Evolutionary conservation across 805 yeast genomes (phyloP).

Genomic region (Vanderwaltozyma verrucispora): DNA sequence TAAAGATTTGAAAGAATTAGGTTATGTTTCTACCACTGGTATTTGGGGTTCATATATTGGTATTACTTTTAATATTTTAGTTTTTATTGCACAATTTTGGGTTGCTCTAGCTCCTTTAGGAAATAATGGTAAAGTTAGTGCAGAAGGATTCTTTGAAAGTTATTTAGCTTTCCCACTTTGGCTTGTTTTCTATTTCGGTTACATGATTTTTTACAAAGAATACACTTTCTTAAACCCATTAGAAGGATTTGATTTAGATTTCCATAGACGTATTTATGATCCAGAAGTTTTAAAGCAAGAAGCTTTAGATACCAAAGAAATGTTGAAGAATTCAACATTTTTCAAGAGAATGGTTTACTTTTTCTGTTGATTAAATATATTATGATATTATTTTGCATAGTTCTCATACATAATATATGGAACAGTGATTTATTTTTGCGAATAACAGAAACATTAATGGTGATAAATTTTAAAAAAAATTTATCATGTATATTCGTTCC

Average conservation of each 20-base stretch:
- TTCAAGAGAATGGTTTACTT: neutral
- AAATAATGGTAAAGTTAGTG: slow-evolving; percentile 27
- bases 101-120: slow-evolving; percentile 51
- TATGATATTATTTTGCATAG: neutral
- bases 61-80: slow-evolving; percentile 37
- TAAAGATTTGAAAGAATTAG: slow-evolving; percentile 36
- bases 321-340: slow-evolving; percentile 8
- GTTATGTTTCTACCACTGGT: slow-evolving; percentile 40
- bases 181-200: slow-evolving; percentile 36
- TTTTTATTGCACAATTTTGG: slow-evolving; percentile 52
- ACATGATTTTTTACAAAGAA: slow-evolving; percentile 37
- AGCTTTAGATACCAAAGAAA: slow-evolving; percentile 29
- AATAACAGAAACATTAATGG: no score
- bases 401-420: neutral
- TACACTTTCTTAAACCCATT: slow-evolving; percentile 28
- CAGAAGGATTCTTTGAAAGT: slow-evolving; percentile 39
- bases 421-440: no score
- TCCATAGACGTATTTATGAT: slow-evolving; percentile 34
- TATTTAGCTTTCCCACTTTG: slow-evolving; percentile 43
- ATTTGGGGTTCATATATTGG: slow-evolving; percentile 41
- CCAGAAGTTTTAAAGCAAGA: slow-evolving; percentile 33
- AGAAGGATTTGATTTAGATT: slow-evolving; percentile 34
- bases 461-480: no score
- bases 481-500: no score
- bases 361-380: neutral